Evolutionary conservation across 352 stramenopile species (phyloP).

Genomic region (Thraustotheca clavata): DNA sequence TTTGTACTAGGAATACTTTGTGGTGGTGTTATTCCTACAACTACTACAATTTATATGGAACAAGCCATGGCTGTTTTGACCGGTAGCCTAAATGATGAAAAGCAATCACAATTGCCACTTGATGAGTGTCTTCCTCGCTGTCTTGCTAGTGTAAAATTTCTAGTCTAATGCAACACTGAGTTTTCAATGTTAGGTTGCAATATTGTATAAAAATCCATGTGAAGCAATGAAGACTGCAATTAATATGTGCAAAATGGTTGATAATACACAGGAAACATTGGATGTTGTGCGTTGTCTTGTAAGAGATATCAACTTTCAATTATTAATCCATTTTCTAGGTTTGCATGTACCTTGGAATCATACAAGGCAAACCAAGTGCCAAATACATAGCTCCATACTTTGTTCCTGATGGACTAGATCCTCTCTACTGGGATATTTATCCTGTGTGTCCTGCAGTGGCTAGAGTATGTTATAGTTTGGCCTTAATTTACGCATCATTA

Average conservation of each 20-base stretch:
- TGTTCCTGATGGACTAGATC: neutral
- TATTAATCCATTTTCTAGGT: neutral
- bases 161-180: neutral
- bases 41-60: neutral
- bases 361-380: neutral
- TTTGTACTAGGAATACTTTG: neutral
- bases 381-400: neutral
- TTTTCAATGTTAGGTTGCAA: neutral
- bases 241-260: neutral
- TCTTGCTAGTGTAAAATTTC: neutral
- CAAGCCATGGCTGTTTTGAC: neutral
- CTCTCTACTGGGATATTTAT: neutral
- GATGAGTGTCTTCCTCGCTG: neutral
- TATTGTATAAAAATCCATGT: neutral
- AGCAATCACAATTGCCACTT: neutral
- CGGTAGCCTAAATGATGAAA: neutral
- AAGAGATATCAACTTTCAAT: neutral
- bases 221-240: neutral
- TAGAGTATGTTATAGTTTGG: neutral
- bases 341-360: neutral
- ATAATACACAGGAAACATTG: neutral
- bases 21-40: neutral
- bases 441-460: neutral
- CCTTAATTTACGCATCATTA: neutral
- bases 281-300: slow-evolving; percentile 3